A percentile compares a stretch with the other conserved stretches of the same genome.
Conservation (phyloP, 2,329 filamentous ascomycete species). For the Mariannaea elegans region DNA sequence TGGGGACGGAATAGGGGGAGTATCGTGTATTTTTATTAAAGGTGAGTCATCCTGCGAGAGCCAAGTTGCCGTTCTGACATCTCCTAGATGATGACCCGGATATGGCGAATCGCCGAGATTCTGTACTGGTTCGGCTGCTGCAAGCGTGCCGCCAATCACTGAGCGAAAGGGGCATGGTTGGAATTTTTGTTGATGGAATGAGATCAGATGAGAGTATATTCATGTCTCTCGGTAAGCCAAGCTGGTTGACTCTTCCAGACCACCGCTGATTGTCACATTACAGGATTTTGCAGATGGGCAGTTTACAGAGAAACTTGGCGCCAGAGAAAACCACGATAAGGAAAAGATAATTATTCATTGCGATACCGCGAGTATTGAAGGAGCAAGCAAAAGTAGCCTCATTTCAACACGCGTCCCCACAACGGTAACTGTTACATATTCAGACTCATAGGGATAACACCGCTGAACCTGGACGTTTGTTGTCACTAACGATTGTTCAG, state of each 20-base stretch:
- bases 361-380: neutral
- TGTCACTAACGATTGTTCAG: neutral
- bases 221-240: conserved; percentile 58
- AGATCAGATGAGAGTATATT: conserved; percentile 60
- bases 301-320: conserved; percentile 65
- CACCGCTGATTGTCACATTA: conserved; percentile 17
- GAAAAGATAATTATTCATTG: conserved; percentile 5
- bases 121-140: conserved; percentile 62
- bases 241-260: neutral
- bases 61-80: conserved; percentile 17
- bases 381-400: conserved; percentile 5
- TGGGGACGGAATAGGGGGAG: conserved; percentile 62
- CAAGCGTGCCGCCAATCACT: conserved; percentile 60
- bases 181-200: conserved; percentile 65
- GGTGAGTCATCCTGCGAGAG: conserved; percentile 51
- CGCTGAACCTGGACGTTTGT: neutral
- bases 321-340: conserved; percentile 41
- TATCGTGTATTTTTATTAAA: conserved; percentile 68
- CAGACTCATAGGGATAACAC: neutral
- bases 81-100: conserved; percentile 54
- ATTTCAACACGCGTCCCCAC: neutral
- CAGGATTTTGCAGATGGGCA: conserved; percentile 68
- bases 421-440: neutral
- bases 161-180: conserved; percentile 58
- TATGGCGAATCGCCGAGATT: conserved; percentile 55